Base-by-base conservation (phyloP, 2,329 filamentous ascomycete species). In the Hansfordia pulvinata region DNA sequence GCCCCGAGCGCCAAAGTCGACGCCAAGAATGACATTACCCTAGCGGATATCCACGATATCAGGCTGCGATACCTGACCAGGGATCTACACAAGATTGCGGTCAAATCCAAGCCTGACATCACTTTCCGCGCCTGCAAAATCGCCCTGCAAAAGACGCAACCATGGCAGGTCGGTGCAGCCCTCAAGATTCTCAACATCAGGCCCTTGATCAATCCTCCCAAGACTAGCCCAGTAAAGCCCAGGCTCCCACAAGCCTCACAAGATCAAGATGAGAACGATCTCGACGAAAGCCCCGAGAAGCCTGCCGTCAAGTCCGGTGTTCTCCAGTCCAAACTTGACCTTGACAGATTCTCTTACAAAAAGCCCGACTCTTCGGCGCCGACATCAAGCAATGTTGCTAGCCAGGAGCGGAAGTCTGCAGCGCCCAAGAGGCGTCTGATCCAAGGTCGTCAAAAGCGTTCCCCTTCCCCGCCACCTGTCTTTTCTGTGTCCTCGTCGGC, bases 401-500 rank as follows among this genome's bases (percentile, higher is more conserved):
- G n/a, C n/a, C n/a, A n/a, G n/a, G n/a, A n/a, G n/a, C n/a, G n/a
- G n/a, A 39, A 35, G 15, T 35, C 35, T 18, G 30, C 30, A 6
- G 33, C 34, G 22, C 37, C 37, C 19, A 44, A 42, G 14, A 36
- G 41, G 22, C 43, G 45, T 12, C 38, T 50, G 16, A 33, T 48
- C 4, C 46, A 48, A 35, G 43, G 42, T 19, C 40, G 41, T 18
- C 37, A 34, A 17, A 37, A 40, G 2, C 35, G 28, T 27, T 46
- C 44, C 15, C 37, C 42, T 10, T 39, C 42, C 1, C 38, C 44
- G 8, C 35, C 43, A 11, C 34, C 39, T 21, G 33, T 48, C 14
- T 49, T 49, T 30, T 50, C 46, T 25, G 33, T 44, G 17, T 40
- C 44, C 4, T 44, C 46, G n/a, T 46, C 44, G 12, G 34, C 43